phyloP scores from a whole-genome alignment of 2,329 filamentous ascomycete species.

The Colletotrichum spinosum region DNA sequence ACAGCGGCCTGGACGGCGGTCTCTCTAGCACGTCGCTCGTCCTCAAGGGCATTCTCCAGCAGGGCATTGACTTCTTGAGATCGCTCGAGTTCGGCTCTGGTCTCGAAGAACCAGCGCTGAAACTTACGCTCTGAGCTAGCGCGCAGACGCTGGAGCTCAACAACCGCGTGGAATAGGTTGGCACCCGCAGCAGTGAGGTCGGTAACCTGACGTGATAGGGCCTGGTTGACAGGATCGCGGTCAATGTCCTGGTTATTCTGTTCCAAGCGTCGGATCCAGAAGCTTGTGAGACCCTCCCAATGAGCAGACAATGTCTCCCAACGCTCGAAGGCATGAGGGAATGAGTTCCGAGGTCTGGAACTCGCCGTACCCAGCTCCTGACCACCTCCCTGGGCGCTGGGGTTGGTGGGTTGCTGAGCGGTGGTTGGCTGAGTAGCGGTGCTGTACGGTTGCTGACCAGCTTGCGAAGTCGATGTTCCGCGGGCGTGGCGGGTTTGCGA shows the following conservation, averaged over 20 bases:
- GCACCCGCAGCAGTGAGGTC: constrained; percentile 97
- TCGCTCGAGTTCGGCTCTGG: constrained; percentile 86
- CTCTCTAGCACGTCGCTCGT: constrained; percentile 77
- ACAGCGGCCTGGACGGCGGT: constrained; percentile 76
- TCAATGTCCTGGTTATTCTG: constrained; percentile 89
- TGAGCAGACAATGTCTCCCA: constrained; percentile 98
- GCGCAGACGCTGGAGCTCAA: constrained; percentile 91
- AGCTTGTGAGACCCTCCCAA: constrained; percentile 97
- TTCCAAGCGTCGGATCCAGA: constrained; percentile 95
- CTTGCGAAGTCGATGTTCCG: constrained; percentile 40
- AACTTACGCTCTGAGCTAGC: constrained; percentile 98
- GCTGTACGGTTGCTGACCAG: constrained; percentile 41
- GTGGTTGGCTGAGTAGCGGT: constrained; percentile 42
- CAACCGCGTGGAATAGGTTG: constrained; percentile 96
- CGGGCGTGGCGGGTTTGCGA: constrained; percentile 39
- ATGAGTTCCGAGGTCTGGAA: constrained; percentile 72
- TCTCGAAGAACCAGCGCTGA: constrained; percentile 98
- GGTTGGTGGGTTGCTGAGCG: constrained; percentile 29
- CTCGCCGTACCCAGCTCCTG: constrained; percentile 47
- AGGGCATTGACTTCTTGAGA: constrained; percentile 84
- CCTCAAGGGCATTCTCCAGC: constrained; percentile 79
- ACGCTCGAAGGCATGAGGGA: constrained; percentile 96
- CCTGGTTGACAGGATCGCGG: constrained; percentile 84
- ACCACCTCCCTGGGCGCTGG: constrained; percentile 41
- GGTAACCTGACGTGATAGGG: constrained; percentile 92